phyloP scores from a whole-genome alignment of 805 yeast species.

The Dipodascus geniculatus region DNA sequence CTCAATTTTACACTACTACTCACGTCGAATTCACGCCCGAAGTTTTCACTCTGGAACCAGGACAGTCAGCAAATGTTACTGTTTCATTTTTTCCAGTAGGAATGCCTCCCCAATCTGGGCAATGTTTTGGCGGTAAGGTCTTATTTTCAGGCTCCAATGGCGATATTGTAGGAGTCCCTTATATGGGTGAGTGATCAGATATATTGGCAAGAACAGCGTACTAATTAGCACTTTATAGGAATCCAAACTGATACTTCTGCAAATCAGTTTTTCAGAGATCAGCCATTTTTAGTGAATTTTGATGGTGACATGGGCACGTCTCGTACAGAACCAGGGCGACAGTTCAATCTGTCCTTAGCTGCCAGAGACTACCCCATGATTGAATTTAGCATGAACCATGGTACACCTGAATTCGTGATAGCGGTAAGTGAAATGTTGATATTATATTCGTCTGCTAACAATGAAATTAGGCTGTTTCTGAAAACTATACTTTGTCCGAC shows the following conservation, averaged over 20 bases:
- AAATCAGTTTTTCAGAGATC: neutral
- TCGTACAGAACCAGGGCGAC: neutral
- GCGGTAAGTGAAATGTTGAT: neutral
- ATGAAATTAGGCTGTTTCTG: neutral
- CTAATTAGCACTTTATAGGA: neutral
- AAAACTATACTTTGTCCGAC: neutral
- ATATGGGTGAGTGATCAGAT: neutral
- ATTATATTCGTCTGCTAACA: neutral
- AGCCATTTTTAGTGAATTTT: neutral
- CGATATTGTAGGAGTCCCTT: neutral
- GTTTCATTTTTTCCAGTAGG: neutral
- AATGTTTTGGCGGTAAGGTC: neutral
- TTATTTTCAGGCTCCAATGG: neutral
- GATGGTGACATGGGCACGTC: neutral
- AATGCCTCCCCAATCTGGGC: neutral
- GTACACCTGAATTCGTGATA: neutral
- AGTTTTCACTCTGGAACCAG: neutral
- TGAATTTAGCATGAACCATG: neutral
- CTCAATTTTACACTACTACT: neutral
- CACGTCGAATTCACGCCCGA: neutral
- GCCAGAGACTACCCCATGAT: neutral
- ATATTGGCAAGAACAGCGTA: neutral
- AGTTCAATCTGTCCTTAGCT: neutral
- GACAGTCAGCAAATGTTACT: neutral
- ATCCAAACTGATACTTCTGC: neutral